Base-by-base conservation (phyloP, 1,284 basidiomycete species). In the Malassezia psittaci region DNA sequence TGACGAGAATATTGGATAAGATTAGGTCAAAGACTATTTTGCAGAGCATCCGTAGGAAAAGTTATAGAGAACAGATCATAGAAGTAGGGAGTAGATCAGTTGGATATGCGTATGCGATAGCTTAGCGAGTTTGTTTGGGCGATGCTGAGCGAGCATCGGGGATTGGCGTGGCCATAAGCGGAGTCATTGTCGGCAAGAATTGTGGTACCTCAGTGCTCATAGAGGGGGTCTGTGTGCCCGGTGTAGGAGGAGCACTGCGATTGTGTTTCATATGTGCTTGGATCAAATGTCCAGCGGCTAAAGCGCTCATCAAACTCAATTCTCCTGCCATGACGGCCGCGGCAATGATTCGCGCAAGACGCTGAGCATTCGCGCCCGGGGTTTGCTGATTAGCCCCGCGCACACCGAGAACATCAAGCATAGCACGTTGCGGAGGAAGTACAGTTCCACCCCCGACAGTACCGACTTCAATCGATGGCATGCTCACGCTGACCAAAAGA, bases 361-460 rank as follows among this genome's bases (percentile, higher is more conserved):
- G 60, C 61, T 74, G 72, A 11, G 72, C 72, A 45, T 74, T 72
- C 12, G 70, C 70, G 8, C 72, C 72, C 6, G 72, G 72, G 24
- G 67, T 69, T 4, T 62, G 59, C n/a, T 51, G 34, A 43, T 72
- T 57, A 1, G 72, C 64, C 1, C 72, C 72, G 3, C 66, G 66
- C 12, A 74, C 66, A 34, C 72, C 72, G 49, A 74, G 62, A 64
- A 74, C 61, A 50, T 72, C 69, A 24, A 74, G 54, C 69, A 74
- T 70, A 11, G 69, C 60, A 36, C 72, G 56, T 51, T 74, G 72
- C 35, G 66, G 68, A 36, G 60, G 57, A 32, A 74, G 52, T 10
- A 65, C 59, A 0, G 93, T 98, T 38, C 93, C 93, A 41, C 93
- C 93, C 37, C 93, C 93, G 37, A 98, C 85, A 21, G 93, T 98